Evolutionary conservation across 352 stramenopile genomes (phyloP).

Genomic region (Phytophthora ramorum): DNA sequence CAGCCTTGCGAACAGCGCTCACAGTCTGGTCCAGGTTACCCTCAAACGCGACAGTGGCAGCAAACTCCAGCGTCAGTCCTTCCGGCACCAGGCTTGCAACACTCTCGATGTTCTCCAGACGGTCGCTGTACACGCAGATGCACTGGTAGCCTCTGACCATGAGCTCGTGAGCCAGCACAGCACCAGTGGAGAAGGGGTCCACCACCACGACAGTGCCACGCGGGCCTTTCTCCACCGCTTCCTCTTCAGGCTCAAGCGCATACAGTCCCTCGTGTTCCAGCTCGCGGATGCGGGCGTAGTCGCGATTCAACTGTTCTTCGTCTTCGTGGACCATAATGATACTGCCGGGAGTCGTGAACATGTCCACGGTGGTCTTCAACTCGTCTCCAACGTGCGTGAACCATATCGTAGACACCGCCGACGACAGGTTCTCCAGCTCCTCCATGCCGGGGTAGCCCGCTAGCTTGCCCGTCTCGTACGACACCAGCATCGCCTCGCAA

Average conservation of each 20-base stretch:
- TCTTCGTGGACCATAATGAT: constrained; percentile 86
- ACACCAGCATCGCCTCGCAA: constrained; percentile 93
- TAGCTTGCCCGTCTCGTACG: constrained; percentile 87
- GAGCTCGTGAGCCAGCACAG: constrained; percentile 93
- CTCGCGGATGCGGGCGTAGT: constrained; percentile 89
- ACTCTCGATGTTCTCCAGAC: constrained; percentile 83
- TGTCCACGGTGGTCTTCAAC: constrained; percentile 85
- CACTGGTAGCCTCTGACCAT: constrained; percentile 90
- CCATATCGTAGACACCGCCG: constrained; percentile 84
- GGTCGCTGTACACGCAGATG: constrained; percentile 89
- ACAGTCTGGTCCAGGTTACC: constrained; percentile 56
- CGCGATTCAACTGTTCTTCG: constrained; percentile 70
- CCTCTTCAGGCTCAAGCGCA: constrained; percentile 38
- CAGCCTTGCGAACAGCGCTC: constrained; percentile 41
- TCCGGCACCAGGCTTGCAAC: constrained; percentile 81
- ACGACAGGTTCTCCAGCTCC: constrained; percentile 88
- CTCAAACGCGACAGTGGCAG: constrained; percentile 77
- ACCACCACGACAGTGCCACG: constrained; percentile 93
- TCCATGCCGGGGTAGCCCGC: constrained; percentile 83
- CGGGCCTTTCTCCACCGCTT: constrained; percentile 14
- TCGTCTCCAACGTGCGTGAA: constrained; percentile 71
- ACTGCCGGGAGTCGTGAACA: constrained; percentile 90
- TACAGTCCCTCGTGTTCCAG: constrained; percentile 82
- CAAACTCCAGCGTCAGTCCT: constrained; percentile 79
- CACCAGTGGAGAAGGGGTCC: constrained; percentile 96